Conservation (phyloP, 2,329 filamentous ascomycete genomes). For the Epichloe uncinata region DNA sequence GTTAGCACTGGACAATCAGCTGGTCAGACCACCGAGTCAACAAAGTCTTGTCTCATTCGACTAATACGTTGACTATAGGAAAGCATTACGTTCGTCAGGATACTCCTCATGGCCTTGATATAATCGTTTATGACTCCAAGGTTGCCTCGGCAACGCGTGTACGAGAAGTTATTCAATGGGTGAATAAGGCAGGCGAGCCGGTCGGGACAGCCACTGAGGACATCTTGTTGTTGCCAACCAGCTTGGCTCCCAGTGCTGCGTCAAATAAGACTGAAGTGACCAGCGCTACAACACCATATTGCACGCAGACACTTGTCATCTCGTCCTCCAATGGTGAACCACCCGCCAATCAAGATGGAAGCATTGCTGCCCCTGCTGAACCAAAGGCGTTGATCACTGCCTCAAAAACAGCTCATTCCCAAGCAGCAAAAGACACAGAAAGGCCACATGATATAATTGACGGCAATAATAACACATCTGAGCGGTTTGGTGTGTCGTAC, state of each 20-base stretch:
- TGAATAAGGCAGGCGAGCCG: conserved; percentile 42
- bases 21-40: not conserved
- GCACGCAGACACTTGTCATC: conserved; percentile 2
- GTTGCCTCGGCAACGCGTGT: conserved; percentile 27
- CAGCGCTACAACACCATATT: not conserved
- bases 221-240: conserved; percentile 13
- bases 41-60: not conserved
- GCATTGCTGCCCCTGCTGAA: not conserved
- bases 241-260: conserved; percentile 3
- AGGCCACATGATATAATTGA: not conserved
- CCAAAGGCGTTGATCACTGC: not conserved
- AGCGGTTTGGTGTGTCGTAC: conserved; percentile 32
- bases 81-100: not conserved
- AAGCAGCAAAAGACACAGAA: not conserved
- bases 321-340: not conserved
- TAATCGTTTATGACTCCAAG: conserved; percentile 23
- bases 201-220: conserved; percentile 29
- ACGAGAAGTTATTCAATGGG: conserved; percentile 42
- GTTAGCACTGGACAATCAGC: not conserved
- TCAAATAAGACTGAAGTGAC: conserved; percentile 1
- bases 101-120: conserved; percentile 7
- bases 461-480: conserved; percentile 3
- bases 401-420: not conserved
- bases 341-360: not conserved
- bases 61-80: not conserved